Conservation (phyloP, 371 early-diverging fungal species). For the Batrachochytrium dendrobatidis region DNA sequence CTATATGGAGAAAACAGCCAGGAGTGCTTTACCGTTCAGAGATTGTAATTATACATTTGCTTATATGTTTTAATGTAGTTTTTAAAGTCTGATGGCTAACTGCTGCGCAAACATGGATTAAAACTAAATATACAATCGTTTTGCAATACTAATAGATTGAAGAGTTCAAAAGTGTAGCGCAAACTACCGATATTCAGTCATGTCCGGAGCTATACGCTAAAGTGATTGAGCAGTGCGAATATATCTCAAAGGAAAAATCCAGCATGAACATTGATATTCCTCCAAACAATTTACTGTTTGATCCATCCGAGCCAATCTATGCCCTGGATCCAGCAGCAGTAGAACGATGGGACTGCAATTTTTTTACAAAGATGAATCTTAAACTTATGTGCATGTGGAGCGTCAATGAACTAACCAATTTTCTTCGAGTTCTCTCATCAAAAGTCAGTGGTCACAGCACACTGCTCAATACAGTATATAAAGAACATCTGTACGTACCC, state of each 20-base stretch:
- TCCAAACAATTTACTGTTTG: background rate
- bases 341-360: constrained; percentile 14
- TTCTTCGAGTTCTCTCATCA: constrained; percentile 12
- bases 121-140: background rate
- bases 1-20: constrained; percentile 26
- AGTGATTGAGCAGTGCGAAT: background rate
- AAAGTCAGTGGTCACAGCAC: background rate
- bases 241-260: background rate
- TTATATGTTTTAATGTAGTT: background rate
- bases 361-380: constrained; percentile 15
- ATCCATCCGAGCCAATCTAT: background rate
- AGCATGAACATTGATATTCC: background rate
- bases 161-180: background rate
- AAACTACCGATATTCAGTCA: constrained; percentile 2
- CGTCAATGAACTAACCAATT: constrained; percentile 23
- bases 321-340: constrained; percentile 3
- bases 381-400: constrained; percentile 23
- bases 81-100: no score
- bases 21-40: constrained; percentile 26
- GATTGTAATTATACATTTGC: constrained; percentile 18
- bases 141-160: background rate
- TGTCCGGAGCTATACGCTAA: constrained; percentile 14
- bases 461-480: background rate
- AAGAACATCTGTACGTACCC: background rate
- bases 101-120: background rate